These are phyloP conservation scores for Tinospora cordifolia DNA, from an alignment of 164 flowering plant genomes.

Conservation along the genomic window DNA sequence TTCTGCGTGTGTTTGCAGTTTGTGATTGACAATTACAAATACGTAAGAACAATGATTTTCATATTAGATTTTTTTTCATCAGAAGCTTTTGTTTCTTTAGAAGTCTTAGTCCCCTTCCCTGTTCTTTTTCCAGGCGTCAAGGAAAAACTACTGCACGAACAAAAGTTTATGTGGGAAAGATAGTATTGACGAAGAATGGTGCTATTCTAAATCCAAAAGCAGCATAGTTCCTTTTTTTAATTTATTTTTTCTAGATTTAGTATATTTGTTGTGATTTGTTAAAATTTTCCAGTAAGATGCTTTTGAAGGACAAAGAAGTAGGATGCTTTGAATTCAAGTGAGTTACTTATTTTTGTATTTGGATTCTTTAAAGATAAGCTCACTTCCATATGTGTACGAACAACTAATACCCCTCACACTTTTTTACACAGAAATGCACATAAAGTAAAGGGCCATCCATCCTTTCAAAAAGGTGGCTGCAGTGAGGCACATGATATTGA, in stretches of 20 bases:
- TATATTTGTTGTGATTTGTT: constrained; percentile 4
- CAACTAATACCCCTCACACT: background rate
- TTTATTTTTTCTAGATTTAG: constrained; percentile 7
- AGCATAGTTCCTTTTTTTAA: background rate
- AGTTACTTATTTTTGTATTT: constrained; percentile 22
- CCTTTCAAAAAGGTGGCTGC: constrained; percentile 80
- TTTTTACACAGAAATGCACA: constrained; percentile 48
- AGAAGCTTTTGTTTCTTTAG: background rate
- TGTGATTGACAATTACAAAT: background rate
- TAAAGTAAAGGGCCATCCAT: constrained; percentile 65
- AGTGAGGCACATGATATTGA: constrained; percentile 92
- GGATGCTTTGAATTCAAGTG: constrained; percentile 73
- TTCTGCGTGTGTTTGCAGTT: background rate
- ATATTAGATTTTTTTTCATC: background rate
- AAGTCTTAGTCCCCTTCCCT: background rate
- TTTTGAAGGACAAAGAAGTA: constrained; percentile 36
- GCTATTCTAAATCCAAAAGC: constrained; percentile 14
- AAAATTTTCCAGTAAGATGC: constrained; percentile 57
- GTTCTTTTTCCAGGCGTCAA: constrained; percentile 54
- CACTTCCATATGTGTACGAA: background rate
- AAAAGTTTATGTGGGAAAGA: constrained; percentile 37
- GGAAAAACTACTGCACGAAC: constrained; percentile 87
- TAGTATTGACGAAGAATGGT: constrained; percentile 91
- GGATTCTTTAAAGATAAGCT: background rate
- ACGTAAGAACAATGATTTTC: background rate